Evolutionary conservation across 768 basidiomycete species (phyloP).

Genomic region (Xerocomellus dryophilus): DNA sequence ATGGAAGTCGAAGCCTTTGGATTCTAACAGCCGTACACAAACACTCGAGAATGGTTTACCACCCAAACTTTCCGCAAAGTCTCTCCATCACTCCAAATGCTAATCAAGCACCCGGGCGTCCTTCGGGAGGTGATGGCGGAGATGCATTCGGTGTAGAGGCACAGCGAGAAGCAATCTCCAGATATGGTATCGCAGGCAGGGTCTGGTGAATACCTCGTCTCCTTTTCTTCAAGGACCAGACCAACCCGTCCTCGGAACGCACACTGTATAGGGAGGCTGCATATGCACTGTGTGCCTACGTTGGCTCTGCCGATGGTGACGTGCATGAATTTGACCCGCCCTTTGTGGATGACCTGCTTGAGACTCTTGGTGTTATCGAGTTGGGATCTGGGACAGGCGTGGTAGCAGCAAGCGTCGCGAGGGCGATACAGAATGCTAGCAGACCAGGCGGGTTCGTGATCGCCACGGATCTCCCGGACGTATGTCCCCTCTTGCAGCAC

Average conservation of each 20-base stretch:
- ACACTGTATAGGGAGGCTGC: constrained; percentile 65
- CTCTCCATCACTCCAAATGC: constrained; percentile 39
- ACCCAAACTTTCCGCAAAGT: constrained; percentile 46
- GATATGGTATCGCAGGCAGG: constrained; percentile 81
- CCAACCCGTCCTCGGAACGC: not conserved
- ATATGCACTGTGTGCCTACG: constrained; percentile 55
- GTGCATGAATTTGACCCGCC: constrained; percentile 53
- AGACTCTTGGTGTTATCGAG: constrained; percentile 52
- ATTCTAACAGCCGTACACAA: constrained; percentile 15
- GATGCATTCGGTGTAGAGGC: constrained; percentile 30
- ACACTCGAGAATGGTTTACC: not conserved
- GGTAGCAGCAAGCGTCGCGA: constrained; percentile 49
- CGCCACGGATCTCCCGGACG: constrained; percentile 77
- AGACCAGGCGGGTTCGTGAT: constrained; percentile 33
- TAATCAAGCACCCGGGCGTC: not conserved
- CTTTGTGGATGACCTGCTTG: constrained; percentile 29
- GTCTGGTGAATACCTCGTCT: constrained; percentile 60
- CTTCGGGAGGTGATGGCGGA: not conserved
- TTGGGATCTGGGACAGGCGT: constrained; percentile 78
- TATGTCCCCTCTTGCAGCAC: constrained; percentile 47
- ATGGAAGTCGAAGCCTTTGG: not conserved
- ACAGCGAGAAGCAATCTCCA: constrained; percentile 59
- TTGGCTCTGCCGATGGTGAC: constrained; percentile 35
- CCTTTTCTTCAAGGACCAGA: constrained; percentile 9
- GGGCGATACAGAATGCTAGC: constrained; percentile 32